Conservation (phyloP, 1,139 yeast species). For the Taiozyma sp. region DNA sequence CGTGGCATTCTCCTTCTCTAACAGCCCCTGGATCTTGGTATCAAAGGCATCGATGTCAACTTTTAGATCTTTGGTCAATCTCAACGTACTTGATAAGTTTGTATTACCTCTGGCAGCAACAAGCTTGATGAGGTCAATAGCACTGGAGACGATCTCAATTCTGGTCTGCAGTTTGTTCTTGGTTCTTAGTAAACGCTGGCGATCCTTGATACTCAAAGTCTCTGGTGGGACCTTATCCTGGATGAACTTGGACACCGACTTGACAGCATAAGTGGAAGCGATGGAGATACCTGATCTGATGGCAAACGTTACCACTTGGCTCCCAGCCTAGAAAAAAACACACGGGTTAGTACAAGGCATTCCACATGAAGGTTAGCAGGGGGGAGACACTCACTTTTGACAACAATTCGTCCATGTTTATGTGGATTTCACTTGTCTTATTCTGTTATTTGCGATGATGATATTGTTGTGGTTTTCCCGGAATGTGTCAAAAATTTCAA, state of each 20-base stretch:
- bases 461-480: too few relatives aligned
- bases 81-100: conserved; percentile 50
- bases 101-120: conserved; percentile 73
- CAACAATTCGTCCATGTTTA: conserved; percentile 4
- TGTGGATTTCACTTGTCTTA: background rate
- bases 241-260: conserved; percentile 53
- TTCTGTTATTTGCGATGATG: background rate
- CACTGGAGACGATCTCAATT: conserved; percentile 57
- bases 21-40: conserved; percentile 35
- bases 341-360: background rate
- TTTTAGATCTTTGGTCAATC: conserved; percentile 51
- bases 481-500: background rate
- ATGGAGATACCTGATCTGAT: conserved; percentile 70
- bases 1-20: conserved; percentile 18
- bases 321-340: conserved; percentile 49
- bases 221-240: conserved; percentile 51
- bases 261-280: conserved; percentile 73
- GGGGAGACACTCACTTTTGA: conserved; percentile 1
- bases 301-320: conserved; percentile 77
- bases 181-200: conserved; percentile 36
- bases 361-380: too few relatives aligned
- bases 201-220: conserved; percentile 28
- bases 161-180: conserved; percentile 49
- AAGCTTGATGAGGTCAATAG: conserved; percentile 64
- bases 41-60: conserved; percentile 58